These are phyloP conservation scores for Ganoderma meredithae DNA, from an alignment of 1,284 basidiomycete species.

Conservation along the genomic window DNA sequence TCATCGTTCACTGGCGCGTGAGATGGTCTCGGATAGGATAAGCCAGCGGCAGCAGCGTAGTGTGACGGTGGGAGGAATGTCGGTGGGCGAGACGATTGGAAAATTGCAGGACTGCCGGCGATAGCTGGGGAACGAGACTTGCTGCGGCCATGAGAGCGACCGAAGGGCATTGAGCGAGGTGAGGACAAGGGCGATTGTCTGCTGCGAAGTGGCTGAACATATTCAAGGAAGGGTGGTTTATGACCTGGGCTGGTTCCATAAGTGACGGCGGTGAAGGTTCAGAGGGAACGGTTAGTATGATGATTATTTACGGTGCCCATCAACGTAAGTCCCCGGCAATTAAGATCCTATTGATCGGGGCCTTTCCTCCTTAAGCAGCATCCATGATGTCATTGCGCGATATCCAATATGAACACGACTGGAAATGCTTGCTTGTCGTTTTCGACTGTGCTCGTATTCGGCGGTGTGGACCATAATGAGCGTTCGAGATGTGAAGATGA, in stretches of 20 bases:
- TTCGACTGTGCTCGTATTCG: not conserved
- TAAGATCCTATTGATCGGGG: no score
- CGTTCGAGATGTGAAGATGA: no score
- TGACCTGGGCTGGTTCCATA: not conserved
- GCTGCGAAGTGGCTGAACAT: not conserved
- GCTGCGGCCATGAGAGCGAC: constrained; percentile 33
- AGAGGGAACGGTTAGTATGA: not conserved
- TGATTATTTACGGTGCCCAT: not conserved
- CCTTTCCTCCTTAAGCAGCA: no score
- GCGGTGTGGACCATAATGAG: no score
- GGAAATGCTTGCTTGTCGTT: not conserved
- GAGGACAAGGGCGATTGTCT: not conserved
- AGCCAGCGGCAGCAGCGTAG: constrained; percentile 68
- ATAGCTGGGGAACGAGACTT: constrained; percentile 38
- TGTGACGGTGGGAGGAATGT: constrained; percentile 67
- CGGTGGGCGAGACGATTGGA: constrained; percentile 37
- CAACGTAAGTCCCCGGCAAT: not conserved
- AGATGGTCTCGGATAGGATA: constrained; percentile 30
- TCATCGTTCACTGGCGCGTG: not conserved
- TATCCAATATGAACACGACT: not conserved
- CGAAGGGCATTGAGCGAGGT: constrained; percentile 28
- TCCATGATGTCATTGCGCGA: no score
- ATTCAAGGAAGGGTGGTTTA: not conserved
- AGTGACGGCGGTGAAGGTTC: not conserved
- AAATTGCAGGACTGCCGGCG: not conserved